A percentile compares a stretch with the other conserved stretches of the same genome.
These are phyloP conservation scores for Pichia ethanolica DNA, from an alignment of 805 yeast genomes.

Conservation along the genomic window DNA sequence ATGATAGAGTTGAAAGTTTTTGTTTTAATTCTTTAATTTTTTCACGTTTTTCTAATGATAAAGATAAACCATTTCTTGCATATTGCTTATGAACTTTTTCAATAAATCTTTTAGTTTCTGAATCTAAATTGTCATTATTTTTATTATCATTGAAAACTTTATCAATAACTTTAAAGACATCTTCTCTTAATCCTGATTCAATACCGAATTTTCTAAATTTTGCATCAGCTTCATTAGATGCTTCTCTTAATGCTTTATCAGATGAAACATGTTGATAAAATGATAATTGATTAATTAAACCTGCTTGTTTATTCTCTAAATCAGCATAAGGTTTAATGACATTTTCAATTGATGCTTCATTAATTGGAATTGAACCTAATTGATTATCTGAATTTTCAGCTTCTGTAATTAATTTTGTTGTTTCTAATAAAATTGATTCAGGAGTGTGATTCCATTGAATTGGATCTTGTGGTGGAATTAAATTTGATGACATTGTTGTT, in stretches of 20 bases:
- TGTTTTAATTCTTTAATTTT: slow-evolving; percentile 52
- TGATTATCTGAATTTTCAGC: slow-evolving; percentile 43
- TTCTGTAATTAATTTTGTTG: slow-evolving; percentile 38
- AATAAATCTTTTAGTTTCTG: slow-evolving; percentile 51
- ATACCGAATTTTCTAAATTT: slow-evolving; percentile 48
- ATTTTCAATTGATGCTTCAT: slow-evolving; percentile 47
- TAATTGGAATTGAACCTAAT: slow-evolving; percentile 36
- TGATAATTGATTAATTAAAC: slow-evolving; percentile 43
- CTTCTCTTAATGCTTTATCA: slow-evolving; percentile 59
- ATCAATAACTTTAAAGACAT: slow-evolving; percentile 54
- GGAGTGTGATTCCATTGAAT: slow-evolving; percentile 60
- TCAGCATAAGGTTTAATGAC: slow-evolving; percentile 47
- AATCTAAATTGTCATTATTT: slow-evolving; percentile 30
- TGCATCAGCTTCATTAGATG: slow-evolving; percentile 58
- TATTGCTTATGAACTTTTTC: slow-evolving; percentile 50
- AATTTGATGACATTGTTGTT: neutral
- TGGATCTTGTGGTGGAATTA: slow-evolving; percentile 30
- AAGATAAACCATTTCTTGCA: slow-evolving; percentile 62
- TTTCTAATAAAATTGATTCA: slow-evolving; percentile 34
- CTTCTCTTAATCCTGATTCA: slow-evolving; percentile 59
- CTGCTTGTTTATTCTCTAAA: slow-evolving; percentile 42
- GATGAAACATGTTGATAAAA: slow-evolving; percentile 71
- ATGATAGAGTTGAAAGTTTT: slow-evolving; percentile 43
- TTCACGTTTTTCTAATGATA: slow-evolving; percentile 47
- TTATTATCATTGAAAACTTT: slow-evolving; percentile 37